These are phyloP conservation scores for Pelargonium citronellum DNA, from an alignment of 441 rosid genomes.

Conservation along the genomic window DNA sequence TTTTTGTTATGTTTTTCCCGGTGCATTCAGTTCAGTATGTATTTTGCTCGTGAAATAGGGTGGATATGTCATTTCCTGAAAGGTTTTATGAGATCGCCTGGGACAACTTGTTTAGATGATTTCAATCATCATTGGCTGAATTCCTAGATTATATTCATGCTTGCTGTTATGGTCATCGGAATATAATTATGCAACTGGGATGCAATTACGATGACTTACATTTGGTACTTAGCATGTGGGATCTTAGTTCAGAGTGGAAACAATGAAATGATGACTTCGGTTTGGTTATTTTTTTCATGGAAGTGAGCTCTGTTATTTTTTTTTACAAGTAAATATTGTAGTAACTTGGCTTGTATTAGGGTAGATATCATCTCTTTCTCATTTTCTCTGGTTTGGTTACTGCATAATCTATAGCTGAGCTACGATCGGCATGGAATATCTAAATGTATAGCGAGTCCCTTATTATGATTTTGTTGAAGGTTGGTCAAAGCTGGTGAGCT, in stretches of 20 bases:
- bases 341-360: neutral
- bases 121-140: neutral
- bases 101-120: neutral
- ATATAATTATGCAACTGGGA: neutral
- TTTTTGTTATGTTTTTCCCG: neutral
- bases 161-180: neutral
- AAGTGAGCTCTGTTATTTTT: no score
- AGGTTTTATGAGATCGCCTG: neutral
- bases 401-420: no score
- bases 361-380: neutral
- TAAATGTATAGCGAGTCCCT: slow-evolving; percentile 9
- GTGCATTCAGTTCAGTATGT: neutral
- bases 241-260: neutral
- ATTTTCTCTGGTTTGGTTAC: neutral
- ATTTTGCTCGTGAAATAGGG: neutral
- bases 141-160: neutral
- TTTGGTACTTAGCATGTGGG: neutral
- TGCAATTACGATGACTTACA: neutral
- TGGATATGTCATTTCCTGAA: neutral
- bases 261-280: neutral
- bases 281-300: neutral
- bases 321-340: neutral
- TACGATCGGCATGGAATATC: neutral
- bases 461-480: slow-evolving; percentile 20
- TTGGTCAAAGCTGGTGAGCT: slow-evolving; percentile 25